phyloP scores from a whole-genome alignment of 2,329 filamentous ascomycete species.

The Venturia nashicola region DNA sequence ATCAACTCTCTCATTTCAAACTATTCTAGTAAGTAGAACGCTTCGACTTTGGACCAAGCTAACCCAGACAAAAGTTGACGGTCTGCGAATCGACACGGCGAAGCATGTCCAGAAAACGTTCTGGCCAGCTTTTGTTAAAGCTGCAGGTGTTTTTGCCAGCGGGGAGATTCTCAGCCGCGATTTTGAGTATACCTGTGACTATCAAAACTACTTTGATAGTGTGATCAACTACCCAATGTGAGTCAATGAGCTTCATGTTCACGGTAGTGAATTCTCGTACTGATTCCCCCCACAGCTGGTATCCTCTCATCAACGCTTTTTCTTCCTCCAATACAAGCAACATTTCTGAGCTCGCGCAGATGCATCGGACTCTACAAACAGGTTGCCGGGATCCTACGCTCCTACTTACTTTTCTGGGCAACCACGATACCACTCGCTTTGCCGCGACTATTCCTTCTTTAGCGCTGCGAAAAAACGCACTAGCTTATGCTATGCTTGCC shows the following conservation, averaged over 20 bases:
- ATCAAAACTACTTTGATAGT: slow-evolving; percentile 23
- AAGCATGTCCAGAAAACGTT: slow-evolving; percentile 27
- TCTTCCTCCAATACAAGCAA: slow-evolving; percentile 20
- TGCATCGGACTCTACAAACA: slow-evolving; percentile 18
- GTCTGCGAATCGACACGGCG: slow-evolving; percentile 26
- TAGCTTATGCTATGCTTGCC: slow-evolving; percentile 25
- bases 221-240: slow-evolving; percentile 25
- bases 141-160: slow-evolving; percentile 24
- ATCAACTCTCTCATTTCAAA: slow-evolving; percentile 27
- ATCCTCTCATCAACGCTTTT: slow-evolving; percentile 23
- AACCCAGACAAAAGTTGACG: slow-evolving; percentile 19
- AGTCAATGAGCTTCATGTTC: neutral
- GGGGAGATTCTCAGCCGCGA: slow-evolving; percentile 25
- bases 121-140: slow-evolving; percentile 21
- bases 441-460: slow-evolving; percentile 24
- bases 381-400: slow-evolving; percentile 26
- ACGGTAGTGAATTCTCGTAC: neutral
- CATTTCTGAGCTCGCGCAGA: slow-evolving; percentile 26
- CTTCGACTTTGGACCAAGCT: neutral
- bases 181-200: slow-evolving; percentile 21
- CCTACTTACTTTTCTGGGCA: slow-evolving; percentile 27
- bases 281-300: slow-evolving; percentile 17
- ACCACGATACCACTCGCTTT: slow-evolving; percentile 30
- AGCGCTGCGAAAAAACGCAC: slow-evolving; percentile 25
- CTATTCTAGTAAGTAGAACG: slow-evolving; percentile 20